Conservation (phyloP, 768 basidiomycete species). For the Suillus bovinus region DNA sequence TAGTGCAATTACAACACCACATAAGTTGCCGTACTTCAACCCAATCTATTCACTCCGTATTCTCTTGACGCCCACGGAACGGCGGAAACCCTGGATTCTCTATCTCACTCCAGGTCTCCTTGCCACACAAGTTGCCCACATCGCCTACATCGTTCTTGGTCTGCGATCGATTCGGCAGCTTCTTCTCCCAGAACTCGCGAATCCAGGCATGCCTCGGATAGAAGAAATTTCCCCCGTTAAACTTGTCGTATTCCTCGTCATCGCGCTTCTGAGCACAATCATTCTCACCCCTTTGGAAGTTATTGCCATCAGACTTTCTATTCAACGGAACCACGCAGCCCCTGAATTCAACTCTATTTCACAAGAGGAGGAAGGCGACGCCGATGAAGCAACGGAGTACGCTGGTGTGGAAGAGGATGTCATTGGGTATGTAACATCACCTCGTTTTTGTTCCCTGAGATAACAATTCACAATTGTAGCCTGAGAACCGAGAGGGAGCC, state of each 20-base stretch:
- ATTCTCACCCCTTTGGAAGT: constrained; percentile 80
- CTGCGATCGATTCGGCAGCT: constrained; percentile 47
- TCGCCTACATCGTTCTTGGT: constrained; percentile 46
- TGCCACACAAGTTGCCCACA: constrained; percentile 42
- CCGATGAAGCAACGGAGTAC: constrained; percentile 60
- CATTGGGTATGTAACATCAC: constrained; percentile 58
- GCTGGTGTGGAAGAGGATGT: constrained; percentile 78
- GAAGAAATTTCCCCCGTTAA: constrained; percentile 50
- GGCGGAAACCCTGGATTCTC: constrained; percentile 74
- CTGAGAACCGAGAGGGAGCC: constrained; percentile 79
- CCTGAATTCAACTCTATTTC: constrained; percentile 72
- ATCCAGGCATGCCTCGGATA: constrained; percentile 32
- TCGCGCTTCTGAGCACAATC: constrained; percentile 55
- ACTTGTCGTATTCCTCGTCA: constrained; percentile 54
- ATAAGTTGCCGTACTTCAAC: constrained; percentile 66
- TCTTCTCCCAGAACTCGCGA: constrained; percentile 55
- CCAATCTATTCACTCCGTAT: constrained; percentile 60
- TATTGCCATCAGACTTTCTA: constrained; percentile 72
- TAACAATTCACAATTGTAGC: constrained; percentile 33
- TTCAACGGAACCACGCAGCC: constrained; percentile 82
- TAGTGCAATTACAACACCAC: constrained; percentile 83
- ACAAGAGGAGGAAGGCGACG: constrained; percentile 71
- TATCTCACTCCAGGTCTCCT: constrained; percentile 76
- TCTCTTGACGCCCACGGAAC: constrained; percentile 81
- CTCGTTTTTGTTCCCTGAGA: not conserved